These are phyloP conservation scores for Chaetomiaceae sp. DNA, from an alignment of 2,329 filamentous ascomycete species.

Conservation along the genomic window DNA sequence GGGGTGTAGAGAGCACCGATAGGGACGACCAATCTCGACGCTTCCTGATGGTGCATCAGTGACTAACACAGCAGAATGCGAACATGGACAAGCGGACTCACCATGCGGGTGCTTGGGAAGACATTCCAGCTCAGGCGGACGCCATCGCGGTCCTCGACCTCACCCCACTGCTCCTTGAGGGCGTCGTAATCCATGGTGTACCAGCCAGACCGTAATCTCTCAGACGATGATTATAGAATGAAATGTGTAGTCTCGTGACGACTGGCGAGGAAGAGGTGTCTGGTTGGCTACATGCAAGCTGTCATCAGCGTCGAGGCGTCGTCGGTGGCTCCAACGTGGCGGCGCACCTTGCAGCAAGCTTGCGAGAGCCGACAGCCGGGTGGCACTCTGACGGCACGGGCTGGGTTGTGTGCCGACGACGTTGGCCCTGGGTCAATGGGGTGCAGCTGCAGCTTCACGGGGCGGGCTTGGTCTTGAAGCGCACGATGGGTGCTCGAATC, in stretches of 20 bases:
- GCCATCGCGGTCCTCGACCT: constrained; percentile 94
- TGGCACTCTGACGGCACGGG: not conserved
- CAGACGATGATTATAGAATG: not conserved
- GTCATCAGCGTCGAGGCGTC: constrained; percentile 14
- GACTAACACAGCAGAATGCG: constrained; percentile 9
- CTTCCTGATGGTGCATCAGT: constrained; percentile 58
- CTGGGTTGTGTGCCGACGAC: not conserved
- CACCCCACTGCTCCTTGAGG: constrained; percentile 92
- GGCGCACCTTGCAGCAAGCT: constrained; percentile 10
- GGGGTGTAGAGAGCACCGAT: constrained; percentile 95
- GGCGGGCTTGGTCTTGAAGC: not conserved
- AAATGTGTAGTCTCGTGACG: not conserved
- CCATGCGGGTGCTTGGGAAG: constrained; percentile 96
- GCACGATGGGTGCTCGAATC: constrained; percentile 4
- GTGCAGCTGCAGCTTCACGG: not conserved
- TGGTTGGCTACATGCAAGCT: constrained; percentile 14
- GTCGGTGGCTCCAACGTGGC: constrained; percentile 1
- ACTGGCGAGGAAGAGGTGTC: not conserved
- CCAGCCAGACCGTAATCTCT: not conserved
- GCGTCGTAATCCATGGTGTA: constrained; percentile 79
- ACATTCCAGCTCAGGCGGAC: constrained; percentile 98
- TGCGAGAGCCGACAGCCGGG: not conserved
- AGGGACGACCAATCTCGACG: constrained; percentile 86
- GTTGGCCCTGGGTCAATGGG: constrained; percentile 1
- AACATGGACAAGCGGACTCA: constrained; percentile 35